A percentile compares a stretch with the other conserved stretches of the same genome.
These are phyloP conservation scores for Lomentospora prolificans DNA, from an alignment of 2,329 filamentous ascomycete genomes.

Conservation along the genomic window DNA sequence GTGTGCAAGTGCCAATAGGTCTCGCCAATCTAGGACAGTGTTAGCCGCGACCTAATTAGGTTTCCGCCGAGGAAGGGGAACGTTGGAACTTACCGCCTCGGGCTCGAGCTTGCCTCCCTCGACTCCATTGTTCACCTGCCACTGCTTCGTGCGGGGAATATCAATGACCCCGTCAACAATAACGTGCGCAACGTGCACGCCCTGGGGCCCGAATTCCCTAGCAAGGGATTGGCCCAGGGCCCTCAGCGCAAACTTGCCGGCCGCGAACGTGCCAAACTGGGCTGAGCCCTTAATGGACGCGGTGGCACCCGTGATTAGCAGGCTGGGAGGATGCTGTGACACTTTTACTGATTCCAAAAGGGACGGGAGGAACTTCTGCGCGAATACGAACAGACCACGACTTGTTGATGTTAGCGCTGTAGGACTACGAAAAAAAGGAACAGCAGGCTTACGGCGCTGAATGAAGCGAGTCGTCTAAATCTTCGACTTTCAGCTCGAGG, in stretches of 20 bases:
- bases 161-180: conserved; percentile 83
- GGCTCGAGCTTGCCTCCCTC: conserved; percentile 59
- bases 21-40: conserved; percentile 60
- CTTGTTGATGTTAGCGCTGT: conserved; percentile 22
- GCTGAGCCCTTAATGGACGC: conserved; percentile 67
- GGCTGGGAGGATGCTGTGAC: conserved; percentile 57
- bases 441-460: conserved; percentile 36
- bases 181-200: conserved; percentile 73
- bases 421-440: not conserved
- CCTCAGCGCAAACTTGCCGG: conserved; percentile 70
- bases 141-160: conserved; percentile 57
- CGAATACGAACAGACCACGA: conserved; percentile 66
- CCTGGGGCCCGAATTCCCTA: conserved; percentile 74
- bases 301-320: conserved; percentile 83
- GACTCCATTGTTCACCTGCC: conserved; percentile 31
- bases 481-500: conserved; percentile 41
- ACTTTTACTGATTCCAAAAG: conserved; percentile 51
- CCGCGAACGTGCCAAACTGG: conserved; percentile 60
- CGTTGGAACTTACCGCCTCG: conserved; percentile 51
- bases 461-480: conserved; percentile 36
- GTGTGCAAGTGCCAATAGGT: conserved; percentile 77
- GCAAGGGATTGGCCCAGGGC: conserved; percentile 67
- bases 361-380: conserved; percentile 59
- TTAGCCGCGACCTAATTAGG: not conserved
- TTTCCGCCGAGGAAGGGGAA: not conserved